Evolutionary conservation across 495 filamentous ascomycete species (phyloP).

Genomic region (Rhizodiscina lignyota): DNA sequence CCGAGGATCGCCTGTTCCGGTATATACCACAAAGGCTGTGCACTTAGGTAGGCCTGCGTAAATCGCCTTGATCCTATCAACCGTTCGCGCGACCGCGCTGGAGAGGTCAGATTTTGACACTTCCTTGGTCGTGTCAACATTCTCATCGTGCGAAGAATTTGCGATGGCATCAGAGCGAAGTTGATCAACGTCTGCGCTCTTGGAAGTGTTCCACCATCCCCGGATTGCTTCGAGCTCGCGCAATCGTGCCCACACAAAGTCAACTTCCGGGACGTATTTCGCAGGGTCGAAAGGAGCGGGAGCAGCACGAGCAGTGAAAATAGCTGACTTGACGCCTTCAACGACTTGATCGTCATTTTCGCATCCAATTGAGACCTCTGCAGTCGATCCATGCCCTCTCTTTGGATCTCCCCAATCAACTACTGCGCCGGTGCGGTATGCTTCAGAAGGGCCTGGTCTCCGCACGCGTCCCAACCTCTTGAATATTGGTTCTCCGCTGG

Average conservation of each 20-base stretch:
- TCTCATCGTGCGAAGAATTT: conserved; percentile 13
- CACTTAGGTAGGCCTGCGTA: conserved; percentile 63
- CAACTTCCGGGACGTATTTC: conserved; percentile 34
- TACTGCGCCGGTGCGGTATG: conserved; percentile 57
- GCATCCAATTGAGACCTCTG: conserved; percentile 56
- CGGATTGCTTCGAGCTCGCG: conserved; percentile 67
- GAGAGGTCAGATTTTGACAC: too few species aligned
- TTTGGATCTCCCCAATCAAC: conserved; percentile 78
- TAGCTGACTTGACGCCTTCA: conserved; percentile 45
- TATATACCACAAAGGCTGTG: conserved; percentile 77
- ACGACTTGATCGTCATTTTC: conserved; percentile 59
- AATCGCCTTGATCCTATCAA: conserved; percentile 45
- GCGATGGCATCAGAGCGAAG: conserved; percentile 7
- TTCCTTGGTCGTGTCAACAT: conserved; percentile 7
- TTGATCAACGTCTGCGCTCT: conserved; percentile 9
- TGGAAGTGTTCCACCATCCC: conserved; percentile 57
- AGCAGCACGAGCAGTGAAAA: conserved; percentile 25
- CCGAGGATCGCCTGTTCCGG: conserved; percentile 73
- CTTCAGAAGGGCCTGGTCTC: conserved; percentile 28
- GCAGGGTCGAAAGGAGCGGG: conserved; percentile 25
- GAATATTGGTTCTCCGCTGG: conserved; percentile 71
- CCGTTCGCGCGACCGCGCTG: conserved; percentile 29
- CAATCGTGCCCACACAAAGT: conserved; percentile 80
- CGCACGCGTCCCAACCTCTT: conserved; percentile 50
- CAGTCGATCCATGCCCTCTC: conserved; percentile 53